Base-by-base conservation (phyloP, 345 rosid species). In the Nephelium lappaceum region DNA sequence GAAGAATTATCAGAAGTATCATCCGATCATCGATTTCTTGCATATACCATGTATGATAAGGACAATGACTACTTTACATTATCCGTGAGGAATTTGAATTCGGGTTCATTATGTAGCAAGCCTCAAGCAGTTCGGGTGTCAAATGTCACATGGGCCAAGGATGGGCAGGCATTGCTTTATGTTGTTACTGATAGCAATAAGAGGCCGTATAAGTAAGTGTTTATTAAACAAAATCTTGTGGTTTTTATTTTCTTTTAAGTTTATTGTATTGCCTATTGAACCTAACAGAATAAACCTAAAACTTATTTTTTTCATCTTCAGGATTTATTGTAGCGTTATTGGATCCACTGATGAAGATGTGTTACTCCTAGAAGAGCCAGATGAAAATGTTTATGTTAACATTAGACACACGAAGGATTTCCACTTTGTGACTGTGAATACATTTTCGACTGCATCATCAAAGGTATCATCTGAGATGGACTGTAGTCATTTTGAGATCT, bases 1-100 rank as follows among this genome's bases (percentile, higher is more conserved):
- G 98, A 96, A 83, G 99, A 96, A 80, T 84, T 91, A 82, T 96
- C 99, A 0, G 97, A 96, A 84, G 81, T 96, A 72, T 96, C 99
- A 0, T 98, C 98, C 0, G 95, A 90, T 75, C 99, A 96, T 77
- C 91, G 83, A 71, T 96, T 94, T 86, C 86, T 94, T 82, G 98
- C 99, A n/a, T 96, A 94, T 79, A 94, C 97, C 11, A 93, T 96
- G 98, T 96, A 96, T 79, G 98, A 96, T 76, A 94, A 94, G 85
- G 98, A 96, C 76, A 91, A 90, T 68, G 97, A 94, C 81, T 89
- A 79, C 87, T 96, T 96, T 67, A 89, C 65, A 78, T 77, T 96
- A 45, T 91, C 87, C 73, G 97, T 96, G 18, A 89, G 97, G 88
- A 96, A 93, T 81, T 84, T 94, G 82, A 91, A 89, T 79, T 93